Evolutionary conservation across 2,329 filamentous ascomycete genomes (phyloP), one percentile per base, ranked within the genome.

Genomic region (Volutella citrinella): DNA sequence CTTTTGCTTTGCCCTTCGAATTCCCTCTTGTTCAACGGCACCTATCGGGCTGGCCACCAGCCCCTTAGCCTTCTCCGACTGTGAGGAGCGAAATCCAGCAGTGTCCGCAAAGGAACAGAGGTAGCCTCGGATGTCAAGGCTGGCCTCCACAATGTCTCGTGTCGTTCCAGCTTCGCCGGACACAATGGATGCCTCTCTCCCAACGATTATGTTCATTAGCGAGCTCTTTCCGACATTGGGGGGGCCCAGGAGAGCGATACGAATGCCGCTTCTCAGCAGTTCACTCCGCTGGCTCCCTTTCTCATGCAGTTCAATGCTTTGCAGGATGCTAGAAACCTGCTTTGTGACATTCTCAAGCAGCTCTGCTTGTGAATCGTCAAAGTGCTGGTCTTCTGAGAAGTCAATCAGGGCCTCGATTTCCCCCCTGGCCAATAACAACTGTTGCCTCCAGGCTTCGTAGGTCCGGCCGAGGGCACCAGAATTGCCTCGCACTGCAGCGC

Each of bases 141-240:
- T 84, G 1, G 93, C 86, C 65, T 98, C 93, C 10, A 98, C 83
- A 32, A 98, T 82, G 64, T 98, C 93, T 40, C 93, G 70, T 7
- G 93, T 98, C 1, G 93, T 98, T 0, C 93, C 93, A 23, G 89
- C 89, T 64, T 97, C 90, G 1, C 80, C 75, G 27, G 89, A 95
- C 7, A 98, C 93, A 51, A 98, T 98, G 5, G 90, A 94, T 4
- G 93, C 93, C 58, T 97, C 91, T 32, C 90, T 74, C 0, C 93
- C 91, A 4, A 96, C 87, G 31, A 98, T 76, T 15, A 82, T 70
- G 56, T 98, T 98, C 63, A 98, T 78, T 40, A 98, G 63, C 11
- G 89, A 96, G 59, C 90, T 96, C 61, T 98, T 98, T 11, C 93
- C 93, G 0, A 83, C 89, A 54, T 98, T 98, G 1, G 93, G 93